These are phyloP conservation scores for Kwoniella europaea DNA, from an alignment of 768 basidiomycete species.

Conservation along the genomic window DNA sequence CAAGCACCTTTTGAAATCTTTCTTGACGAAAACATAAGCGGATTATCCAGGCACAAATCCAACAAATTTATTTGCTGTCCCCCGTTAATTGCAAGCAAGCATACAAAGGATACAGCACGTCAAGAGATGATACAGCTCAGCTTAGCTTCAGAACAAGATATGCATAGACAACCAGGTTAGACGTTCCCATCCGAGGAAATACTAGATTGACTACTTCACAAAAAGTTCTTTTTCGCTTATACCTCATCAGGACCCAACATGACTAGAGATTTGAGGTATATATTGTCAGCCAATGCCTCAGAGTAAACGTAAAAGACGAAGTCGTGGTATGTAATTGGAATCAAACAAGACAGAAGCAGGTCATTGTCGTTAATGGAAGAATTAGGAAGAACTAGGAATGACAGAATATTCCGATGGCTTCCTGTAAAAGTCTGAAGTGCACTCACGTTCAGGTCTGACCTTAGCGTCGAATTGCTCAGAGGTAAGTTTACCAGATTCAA, in stretches of 20 bases:
- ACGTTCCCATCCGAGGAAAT: no score
- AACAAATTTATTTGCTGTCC: no score
- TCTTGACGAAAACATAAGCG: no score
- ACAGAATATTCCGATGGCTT: no score
- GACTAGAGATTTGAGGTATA: slow-evolving; percentile 33
- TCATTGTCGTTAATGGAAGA: no score
- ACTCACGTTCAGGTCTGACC: slow-evolving; percentile 63
- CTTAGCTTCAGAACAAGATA: neutral
- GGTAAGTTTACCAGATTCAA: slow-evolving; percentile 81
- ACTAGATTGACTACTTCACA: neutral
- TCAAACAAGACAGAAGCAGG: neutral
- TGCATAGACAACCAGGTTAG: neutral
- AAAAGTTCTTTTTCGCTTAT: slow-evolving; percentile 15
- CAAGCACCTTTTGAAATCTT: no score
- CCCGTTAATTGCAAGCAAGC: no score
- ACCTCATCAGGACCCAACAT: slow-evolving; percentile 58
- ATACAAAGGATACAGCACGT: no score
- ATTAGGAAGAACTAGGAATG: no score
- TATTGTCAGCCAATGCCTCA: slow-evolving; percentile 7
- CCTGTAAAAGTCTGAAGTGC: no score
- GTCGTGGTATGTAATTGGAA: neutral
- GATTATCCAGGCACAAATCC: no score
- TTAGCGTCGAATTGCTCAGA: slow-evolving; percentile 92
- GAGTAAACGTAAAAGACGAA: neutral
- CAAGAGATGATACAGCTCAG: neutral